Evolutionary conservation across 495 filamentous ascomycete genomes (phyloP).

Genomic region (Annulohypoxylon moriforme): DNA sequence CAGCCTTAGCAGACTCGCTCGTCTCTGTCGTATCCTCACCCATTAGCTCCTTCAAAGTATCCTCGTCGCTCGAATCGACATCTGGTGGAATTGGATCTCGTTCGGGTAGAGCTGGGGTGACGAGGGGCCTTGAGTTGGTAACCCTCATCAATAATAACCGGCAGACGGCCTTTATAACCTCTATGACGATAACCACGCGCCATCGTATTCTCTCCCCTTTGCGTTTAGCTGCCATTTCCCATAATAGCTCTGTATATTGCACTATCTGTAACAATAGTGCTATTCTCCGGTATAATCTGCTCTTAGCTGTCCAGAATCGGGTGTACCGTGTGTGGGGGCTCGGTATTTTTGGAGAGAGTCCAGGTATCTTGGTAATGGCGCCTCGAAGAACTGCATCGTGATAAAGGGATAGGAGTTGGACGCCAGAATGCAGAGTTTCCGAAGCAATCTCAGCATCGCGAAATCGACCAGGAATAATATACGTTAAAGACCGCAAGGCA

Average conservation of each 20-base stretch:
- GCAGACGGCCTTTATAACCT: constrained; percentile 88
- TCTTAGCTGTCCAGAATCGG: constrained; percentile 83
- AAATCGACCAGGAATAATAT: constrained; percentile 95
- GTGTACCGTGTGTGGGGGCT: constrained; percentile 90
- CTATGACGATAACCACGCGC: constrained; percentile 88
- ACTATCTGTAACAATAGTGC: constrained; percentile 87
- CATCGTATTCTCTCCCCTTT: constrained; percentile 85
- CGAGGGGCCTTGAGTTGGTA: constrained; percentile 84
- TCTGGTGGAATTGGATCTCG: constrained; percentile 76
- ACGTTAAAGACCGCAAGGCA: constrained; percentile 87
- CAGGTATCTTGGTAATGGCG: constrained; percentile 61
- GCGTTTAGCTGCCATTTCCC: constrained; percentile 85
- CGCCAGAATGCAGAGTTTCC: constrained; percentile 87
- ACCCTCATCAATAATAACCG: constrained; percentile 83
- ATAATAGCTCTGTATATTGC: constrained; percentile 89
- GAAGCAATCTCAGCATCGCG: constrained; percentile 94
- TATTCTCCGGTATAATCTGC: constrained; percentile 77
- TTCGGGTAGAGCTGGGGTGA: constrained; percentile 87
- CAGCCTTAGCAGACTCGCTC: constrained; percentile 34
- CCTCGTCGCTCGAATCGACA: constrained; percentile 55
- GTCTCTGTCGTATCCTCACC: constrained; percentile 42
- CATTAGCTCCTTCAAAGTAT: constrained; percentile 50
- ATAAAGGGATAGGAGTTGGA: constrained; percentile 92
- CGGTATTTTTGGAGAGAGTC: constrained; percentile 60
- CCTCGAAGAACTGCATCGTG: constrained; percentile 89